Conservation (phyloP, 1,284 basidiomycete species). For the Trichosporon asahii region DNA sequence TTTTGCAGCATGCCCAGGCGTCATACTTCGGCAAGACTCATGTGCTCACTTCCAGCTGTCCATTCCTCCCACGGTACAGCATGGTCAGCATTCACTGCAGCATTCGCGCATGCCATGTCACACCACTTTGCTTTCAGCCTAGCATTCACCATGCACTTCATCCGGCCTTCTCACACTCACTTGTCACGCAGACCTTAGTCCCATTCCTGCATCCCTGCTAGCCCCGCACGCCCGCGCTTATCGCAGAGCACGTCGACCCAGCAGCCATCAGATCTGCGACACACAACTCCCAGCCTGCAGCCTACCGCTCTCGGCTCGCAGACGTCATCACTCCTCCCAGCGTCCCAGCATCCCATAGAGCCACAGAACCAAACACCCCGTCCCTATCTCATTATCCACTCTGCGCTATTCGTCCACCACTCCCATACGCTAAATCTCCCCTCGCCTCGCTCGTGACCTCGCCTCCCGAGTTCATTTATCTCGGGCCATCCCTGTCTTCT, state of each 20-base stretch:
- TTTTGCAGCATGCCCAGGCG: not conserved
- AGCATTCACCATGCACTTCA: not conserved
- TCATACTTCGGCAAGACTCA: not conserved
- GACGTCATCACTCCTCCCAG: slow-evolving; percentile 5
- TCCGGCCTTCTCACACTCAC: slow-evolving; percentile 6
- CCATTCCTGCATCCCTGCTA: not conserved
- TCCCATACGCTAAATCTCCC: not conserved
- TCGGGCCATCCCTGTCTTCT: not conserved
- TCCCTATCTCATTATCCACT: not conserved
- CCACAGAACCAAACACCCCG: not conserved
- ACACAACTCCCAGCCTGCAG: not conserved
- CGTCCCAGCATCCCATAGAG: not conserved
- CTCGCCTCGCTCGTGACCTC: slow-evolving; percentile 1
- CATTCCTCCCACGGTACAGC: not conserved
- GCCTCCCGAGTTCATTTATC: not conserved
- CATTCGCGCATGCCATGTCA: not conserved
- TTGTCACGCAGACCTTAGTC: not conserved
- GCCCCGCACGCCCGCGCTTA: not conserved
- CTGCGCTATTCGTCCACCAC: not conserved
- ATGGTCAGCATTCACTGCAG: too few relatives aligned
- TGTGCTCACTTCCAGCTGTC: not conserved
- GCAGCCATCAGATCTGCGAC: not conserved
- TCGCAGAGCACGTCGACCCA: not conserved
- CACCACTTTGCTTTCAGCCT: not conserved
- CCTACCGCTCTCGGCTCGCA: not conserved